These are phyloP conservation scores for Papilionanthe hybrid DNA, from an alignment of 116 monocot genomes.

Conservation along the genomic window DNA sequence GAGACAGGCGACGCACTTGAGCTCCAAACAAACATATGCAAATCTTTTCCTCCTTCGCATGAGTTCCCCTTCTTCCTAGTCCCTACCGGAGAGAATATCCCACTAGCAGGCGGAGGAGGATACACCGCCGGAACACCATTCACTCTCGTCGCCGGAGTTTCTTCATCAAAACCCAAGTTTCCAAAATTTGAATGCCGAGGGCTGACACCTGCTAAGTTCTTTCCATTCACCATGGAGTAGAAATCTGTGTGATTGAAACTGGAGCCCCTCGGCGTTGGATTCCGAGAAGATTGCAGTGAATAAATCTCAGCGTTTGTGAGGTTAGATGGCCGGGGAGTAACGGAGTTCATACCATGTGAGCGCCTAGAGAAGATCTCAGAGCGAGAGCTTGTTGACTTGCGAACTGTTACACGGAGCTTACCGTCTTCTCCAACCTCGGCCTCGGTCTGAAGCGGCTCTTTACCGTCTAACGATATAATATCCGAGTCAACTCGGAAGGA, in stretches of 20 bases:
- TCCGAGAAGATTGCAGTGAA: constrained; percentile 48
- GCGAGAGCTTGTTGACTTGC: constrained; percentile 42
- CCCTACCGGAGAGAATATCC: constrained; percentile 33
- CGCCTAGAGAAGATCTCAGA: constrained; percentile 35
- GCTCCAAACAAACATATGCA: constrained; percentile 99
- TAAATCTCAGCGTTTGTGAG: constrained; percentile 54
- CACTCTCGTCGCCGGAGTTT: not conserved
- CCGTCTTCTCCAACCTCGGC: constrained; percentile 45
- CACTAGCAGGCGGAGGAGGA: constrained; percentile 9
- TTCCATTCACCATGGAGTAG: constrained; percentile 20
- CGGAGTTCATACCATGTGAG: constrained; percentile 15
- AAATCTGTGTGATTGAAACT: constrained; percentile 50
- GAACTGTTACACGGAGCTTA: constrained; percentile 39
- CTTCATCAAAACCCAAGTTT: constrained; percentile 10
- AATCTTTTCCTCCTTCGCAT: constrained; percentile 48
- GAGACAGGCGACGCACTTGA: constrained; percentile 89
- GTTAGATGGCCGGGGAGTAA: constrained; percentile 38
- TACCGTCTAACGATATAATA: constrained; percentile 43
- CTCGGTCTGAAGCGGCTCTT: constrained; percentile 35
- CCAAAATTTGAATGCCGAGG: constrained; percentile 34
- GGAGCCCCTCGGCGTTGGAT: constrained; percentile 56
- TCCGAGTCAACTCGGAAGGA: constrained; percentile 50
- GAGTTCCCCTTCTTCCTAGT: constrained; percentile 37
- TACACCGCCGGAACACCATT: not conserved
- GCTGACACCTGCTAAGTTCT: constrained; percentile 10